These are phyloP conservation scores for Crithidia bombi DNA, from an alignment of 208 protist genomes.

Conservation along the genomic window DNA sequence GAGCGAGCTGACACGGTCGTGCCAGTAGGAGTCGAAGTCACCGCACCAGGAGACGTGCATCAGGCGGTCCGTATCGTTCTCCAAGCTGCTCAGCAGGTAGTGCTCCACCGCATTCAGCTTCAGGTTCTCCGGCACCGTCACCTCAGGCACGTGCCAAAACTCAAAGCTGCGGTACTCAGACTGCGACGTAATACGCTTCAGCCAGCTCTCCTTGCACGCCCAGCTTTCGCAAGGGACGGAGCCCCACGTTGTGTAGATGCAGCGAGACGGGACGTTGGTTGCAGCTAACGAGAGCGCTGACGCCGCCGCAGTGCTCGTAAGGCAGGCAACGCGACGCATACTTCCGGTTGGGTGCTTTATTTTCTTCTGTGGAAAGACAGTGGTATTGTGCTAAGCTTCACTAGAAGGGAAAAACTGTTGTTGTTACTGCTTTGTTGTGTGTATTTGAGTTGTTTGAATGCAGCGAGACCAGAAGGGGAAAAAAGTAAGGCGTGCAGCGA, in stretches of 20 bases:
- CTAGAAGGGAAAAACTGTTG: background rate
- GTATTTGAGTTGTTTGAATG: background rate
- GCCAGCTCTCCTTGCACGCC: conserved; percentile 69
- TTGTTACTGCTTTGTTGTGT: background rate
- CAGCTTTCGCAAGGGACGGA: conserved; percentile 64
- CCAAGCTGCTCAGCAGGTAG: conserved; percentile 85
- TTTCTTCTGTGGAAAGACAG: background rate
- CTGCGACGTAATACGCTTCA: conserved; percentile 78
- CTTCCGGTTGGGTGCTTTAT: background rate
- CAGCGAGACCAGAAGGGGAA: too few relatives aligned
- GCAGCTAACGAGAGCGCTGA: conserved; percentile 20
- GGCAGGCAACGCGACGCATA: conserved; percentile 42
- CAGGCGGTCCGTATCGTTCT: conserved; percentile 85
- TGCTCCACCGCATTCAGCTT: conserved; percentile 64
- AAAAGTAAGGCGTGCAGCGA: too few relatives aligned
- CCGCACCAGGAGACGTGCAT: conserved; percentile 82
- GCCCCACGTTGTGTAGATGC: conserved; percentile 87
- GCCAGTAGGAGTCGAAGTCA: conserved; percentile 92
- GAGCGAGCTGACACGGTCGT: conserved; percentile 81
- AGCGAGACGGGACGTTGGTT: conserved; percentile 34
- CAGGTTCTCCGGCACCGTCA: conserved; percentile 45
- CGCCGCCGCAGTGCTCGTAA: conserved; percentile 17
- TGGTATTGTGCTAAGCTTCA: background rate
- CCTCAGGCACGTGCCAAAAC: conserved; percentile 85
- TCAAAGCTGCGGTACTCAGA: conserved; percentile 86